Evolutionary conservation across 2,329 filamentous ascomycete species (phyloP).

Genomic region (Xylariaceae sp.): DNA sequence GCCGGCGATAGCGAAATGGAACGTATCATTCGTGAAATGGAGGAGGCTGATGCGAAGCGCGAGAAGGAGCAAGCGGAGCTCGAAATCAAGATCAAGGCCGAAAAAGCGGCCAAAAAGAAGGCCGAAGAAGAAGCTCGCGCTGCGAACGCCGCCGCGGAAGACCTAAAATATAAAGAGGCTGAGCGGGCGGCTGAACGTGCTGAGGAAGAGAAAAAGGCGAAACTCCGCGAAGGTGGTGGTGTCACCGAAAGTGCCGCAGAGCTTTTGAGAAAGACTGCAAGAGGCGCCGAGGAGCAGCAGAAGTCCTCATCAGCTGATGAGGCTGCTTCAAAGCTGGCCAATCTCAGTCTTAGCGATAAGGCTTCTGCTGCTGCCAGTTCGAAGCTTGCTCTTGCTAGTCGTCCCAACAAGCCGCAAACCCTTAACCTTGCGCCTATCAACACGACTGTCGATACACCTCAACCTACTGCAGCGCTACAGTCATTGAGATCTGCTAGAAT

Average conservation of each 20-base stretch:
- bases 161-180: constrained; percentile 64
- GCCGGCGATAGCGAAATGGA: constrained; percentile 54
- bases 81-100: constrained; percentile 38
- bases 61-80: constrained; percentile 45
- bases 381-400: constrained; percentile 54
- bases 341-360: constrained; percentile 48
- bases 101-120: constrained; percentile 41
- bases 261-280: constrained; percentile 36
- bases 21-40: constrained; percentile 58
- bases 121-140: constrained; percentile 41
- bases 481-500: constrained; percentile 88
- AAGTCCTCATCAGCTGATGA: constrained; percentile 38
- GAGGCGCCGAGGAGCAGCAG: constrained; percentile 35
- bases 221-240: constrained; percentile 42
- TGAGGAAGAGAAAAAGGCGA: constrained; percentile 64
- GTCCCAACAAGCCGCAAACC: constrained; percentile 68
- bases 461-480: constrained; percentile 90
- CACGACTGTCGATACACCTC: constrained; percentile 77
- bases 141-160: constrained; percentile 49
- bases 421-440: constrained; percentile 81
- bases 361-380: constrained; percentile 41
- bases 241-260: constrained; percentile 45
- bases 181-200: constrained; percentile 67
- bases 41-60: constrained; percentile 48
- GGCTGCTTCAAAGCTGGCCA: constrained; percentile 46